Evolutionary conservation across 2,329 filamentous ascomycete genomes (phyloP).

Genomic region (Dactylellina sp.): DNA sequence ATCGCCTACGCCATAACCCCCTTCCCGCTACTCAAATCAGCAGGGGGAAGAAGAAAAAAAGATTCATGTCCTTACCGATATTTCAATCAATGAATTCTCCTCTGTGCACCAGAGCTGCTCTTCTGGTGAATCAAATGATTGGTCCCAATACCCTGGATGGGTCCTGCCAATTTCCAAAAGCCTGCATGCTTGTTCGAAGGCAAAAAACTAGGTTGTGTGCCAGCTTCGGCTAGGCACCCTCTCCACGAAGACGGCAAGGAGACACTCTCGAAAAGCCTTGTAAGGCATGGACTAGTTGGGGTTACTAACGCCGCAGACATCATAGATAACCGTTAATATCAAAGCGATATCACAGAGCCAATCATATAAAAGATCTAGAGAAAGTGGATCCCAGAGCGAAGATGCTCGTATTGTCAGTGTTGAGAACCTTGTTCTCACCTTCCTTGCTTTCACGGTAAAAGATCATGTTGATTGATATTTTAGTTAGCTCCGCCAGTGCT

Average conservation of each 20-base stretch:
- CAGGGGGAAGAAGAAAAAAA: not conserved
- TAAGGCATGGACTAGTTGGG: conserved; percentile 51
- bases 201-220: conserved; percentile 53
- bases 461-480: not conserved
- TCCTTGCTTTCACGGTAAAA: conserved; percentile 41
- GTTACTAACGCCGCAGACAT: conserved; percentile 44
- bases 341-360: conserved; percentile 37
- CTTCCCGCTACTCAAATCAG: not conserved
- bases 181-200: conserved; percentile 43
- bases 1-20: not conserved
- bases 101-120: conserved; percentile 17
- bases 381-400: conserved; percentile 34
- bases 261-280: conserved; percentile 47
- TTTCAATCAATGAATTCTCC: not conserved
- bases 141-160: conserved; percentile 27
- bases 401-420: conserved; percentile 18
- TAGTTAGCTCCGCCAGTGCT: not conserved
- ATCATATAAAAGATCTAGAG: conserved; percentile 16
- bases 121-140: conserved; percentile 30
- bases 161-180: conserved; percentile 50
- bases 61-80: not conserved
- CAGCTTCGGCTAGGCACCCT: conserved; percentile 52
- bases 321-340: conserved; percentile 43
- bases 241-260: conserved; percentile 45
- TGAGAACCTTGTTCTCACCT: conserved; percentile 10